Conservation (phyloP, 2,329 filamentous ascomycete genomes). For the Aspergillus flavus region DNA sequence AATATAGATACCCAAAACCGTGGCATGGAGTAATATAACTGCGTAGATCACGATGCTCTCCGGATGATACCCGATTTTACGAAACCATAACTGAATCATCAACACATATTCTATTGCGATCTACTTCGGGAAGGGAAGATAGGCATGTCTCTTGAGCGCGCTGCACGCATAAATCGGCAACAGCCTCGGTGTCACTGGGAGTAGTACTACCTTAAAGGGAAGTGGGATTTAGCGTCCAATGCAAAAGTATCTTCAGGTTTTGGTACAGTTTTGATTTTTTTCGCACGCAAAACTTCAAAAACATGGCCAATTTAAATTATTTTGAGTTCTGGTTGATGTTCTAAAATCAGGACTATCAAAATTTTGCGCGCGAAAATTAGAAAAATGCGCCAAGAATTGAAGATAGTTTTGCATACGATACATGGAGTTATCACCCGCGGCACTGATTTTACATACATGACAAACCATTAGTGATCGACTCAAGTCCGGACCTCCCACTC, state of each 20-base stretch:
- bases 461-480: conserved; percentile 6
- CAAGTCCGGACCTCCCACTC: not conserved
- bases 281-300: too few relatives aligned
- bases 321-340: too few relatives aligned
- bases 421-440: not conserved
- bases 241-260: too few relatives aligned
- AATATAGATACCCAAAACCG: conserved; percentile 18
- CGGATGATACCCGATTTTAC: not conserved
- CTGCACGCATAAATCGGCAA: not conserved
- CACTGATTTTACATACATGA: not conserved
- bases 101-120: not conserved
- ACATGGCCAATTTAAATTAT: too few relatives aligned
- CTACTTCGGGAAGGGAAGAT: not conserved
- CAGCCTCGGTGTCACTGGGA: not conserved
- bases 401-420: too few relatives aligned
- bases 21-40: not conserved
- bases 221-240: not conserved
- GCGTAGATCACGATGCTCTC: not conserved
- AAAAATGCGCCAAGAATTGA: too few relatives aligned
- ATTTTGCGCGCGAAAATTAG: too few relatives aligned
- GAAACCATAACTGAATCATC: not conserved
- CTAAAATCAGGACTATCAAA: too few relatives aligned
- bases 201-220: conserved; percentile 1
- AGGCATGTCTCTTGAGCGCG: not conserved
- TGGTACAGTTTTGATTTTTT: too few relatives aligned